phyloP scores from a whole-genome alignment of 2,329 filamentous ascomycete species.

The Nectriaceae sp. region DNA sequence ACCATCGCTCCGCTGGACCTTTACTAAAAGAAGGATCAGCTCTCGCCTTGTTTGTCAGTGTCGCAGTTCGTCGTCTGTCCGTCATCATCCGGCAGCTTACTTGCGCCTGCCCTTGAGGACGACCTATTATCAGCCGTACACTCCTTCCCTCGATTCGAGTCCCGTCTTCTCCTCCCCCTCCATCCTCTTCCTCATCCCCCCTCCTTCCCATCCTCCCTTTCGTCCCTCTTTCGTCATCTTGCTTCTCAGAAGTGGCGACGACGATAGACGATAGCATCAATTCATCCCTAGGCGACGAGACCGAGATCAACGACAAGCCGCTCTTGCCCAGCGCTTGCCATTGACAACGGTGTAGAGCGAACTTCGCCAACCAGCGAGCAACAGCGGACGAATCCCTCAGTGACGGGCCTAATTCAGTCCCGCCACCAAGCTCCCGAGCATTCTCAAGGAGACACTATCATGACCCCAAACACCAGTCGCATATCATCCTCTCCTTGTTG shows the following conservation, averaged over 20 bases:
- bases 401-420: neutral
- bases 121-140: neutral
- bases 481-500: constrained; percentile 42
- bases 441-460: constrained; percentile 33
- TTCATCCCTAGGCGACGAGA: constrained; percentile 9
- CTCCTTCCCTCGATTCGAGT: neutral
- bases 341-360: too few relatives aligned
- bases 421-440: neutral
- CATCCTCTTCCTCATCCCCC: neutral
- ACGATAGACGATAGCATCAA: constrained; percentile 8
- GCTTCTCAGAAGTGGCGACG: constrained; percentile 18
- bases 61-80: neutral
- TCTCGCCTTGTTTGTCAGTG: neutral
- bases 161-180: too few relatives aligned
- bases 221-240: constrained; percentile 14
- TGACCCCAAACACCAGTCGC: constrained; percentile 39
- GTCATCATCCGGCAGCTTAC: neutral
- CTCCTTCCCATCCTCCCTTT: constrained; percentile 1
- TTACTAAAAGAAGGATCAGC: neutral
- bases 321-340: too few relatives aligned
- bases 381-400: neutral
- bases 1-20: neutral
- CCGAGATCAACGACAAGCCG: too few relatives aligned
- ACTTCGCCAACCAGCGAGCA: too few relatives aligned
- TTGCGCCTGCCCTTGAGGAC: constrained; percentile 7